Conservation (phyloP, 1,284 basidiomycete species). For the Trichosporon coremiiforme region DNA sequence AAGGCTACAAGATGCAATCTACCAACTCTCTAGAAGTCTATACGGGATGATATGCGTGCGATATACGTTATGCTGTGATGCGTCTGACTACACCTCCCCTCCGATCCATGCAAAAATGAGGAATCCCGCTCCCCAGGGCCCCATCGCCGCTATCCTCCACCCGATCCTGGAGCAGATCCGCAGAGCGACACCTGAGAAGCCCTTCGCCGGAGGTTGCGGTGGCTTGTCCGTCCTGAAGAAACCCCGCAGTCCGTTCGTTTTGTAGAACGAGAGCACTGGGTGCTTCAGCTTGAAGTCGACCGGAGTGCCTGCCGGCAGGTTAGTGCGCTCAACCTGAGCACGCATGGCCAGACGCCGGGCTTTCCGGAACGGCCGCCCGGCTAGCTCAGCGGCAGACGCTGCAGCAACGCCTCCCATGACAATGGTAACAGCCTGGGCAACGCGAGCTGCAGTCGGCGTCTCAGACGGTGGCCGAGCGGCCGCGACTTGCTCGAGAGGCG, state of each 20-base stretch:
- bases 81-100: constrained; percentile 46
- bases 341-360: constrained; percentile 27
- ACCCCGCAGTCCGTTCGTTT: not conserved
- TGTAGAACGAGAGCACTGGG: not conserved
- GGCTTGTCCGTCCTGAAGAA: constrained; percentile 11
- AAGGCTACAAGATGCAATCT: constrained; percentile 12
- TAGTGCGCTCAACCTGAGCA: constrained; percentile 33
- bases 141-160: constrained; percentile 52
- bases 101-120: constrained; percentile 56
- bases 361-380: constrained; percentile 49
- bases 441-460: constrained; percentile 46
- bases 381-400: constrained; percentile 47
- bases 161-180: constrained; percentile 30
- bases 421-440: constrained; percentile 53
- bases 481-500: constrained; percentile 12
- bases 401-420: constrained; percentile 52
- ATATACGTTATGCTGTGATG: no score
- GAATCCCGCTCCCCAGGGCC: constrained; percentile 56
- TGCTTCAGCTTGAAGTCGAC: constrained; percentile 13
- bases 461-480: constrained; percentile 25
- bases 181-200: not conserved
- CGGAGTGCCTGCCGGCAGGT: not conserved
- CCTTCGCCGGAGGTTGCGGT: constrained; percentile 2
- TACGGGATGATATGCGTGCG: not conserved
- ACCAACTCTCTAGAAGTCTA: constrained; percentile 5